Conservation (phyloP, 352 stramenopile genomes). For the Aphanomyces astaci region DNA sequence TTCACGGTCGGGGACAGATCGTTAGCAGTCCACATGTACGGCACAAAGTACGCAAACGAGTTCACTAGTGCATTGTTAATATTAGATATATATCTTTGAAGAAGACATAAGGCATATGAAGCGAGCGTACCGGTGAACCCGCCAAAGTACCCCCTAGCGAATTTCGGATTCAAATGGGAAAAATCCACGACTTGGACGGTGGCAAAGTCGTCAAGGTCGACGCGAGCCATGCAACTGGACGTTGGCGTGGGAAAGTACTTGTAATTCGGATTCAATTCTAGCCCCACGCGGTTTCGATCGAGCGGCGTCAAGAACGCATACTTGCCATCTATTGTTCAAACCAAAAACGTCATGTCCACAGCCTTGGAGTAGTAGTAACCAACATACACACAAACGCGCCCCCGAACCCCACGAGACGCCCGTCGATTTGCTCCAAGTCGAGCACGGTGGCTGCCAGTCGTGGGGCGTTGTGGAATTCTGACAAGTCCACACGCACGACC, state of each 20-base stretch:
- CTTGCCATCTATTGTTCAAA: conserved; percentile 55
- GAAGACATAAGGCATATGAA: no score
- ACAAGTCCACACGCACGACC: conserved; percentile 45
- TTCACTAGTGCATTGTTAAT: no score
- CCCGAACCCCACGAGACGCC: conserved; percentile 58
- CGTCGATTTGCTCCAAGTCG: conserved; percentile 41
- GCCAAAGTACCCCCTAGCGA: conserved; percentile 27
- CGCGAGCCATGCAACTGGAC: conserved; percentile 49
- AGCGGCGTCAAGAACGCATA: conserved; percentile 60
- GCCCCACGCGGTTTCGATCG: conserved; percentile 30
- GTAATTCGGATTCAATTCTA: conserved; percentile 54
- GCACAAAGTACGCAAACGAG: conserved; percentile 66
- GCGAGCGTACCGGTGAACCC: conserved; percentile 72
- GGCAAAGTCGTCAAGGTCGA: conserved; percentile 46
- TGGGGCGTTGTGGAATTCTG: conserved; percentile 30
- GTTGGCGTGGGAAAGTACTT: conserved; percentile 62
- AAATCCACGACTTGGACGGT: conserved; percentile 47
- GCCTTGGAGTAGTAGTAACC: background rate
- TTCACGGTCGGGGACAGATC: conserved; percentile 34
- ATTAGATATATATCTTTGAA: no score
- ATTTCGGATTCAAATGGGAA: conserved; percentile 31
- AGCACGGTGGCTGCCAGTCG: conserved; percentile 38
- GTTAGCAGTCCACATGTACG: conserved; percentile 47
- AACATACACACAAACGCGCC: conserved; percentile 48
- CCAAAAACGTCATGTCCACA: no score